Evolutionary conservation across 371 early-diverging fungal genomes (phyloP).

Genomic region (Apophysomyces variabilis): DNA sequence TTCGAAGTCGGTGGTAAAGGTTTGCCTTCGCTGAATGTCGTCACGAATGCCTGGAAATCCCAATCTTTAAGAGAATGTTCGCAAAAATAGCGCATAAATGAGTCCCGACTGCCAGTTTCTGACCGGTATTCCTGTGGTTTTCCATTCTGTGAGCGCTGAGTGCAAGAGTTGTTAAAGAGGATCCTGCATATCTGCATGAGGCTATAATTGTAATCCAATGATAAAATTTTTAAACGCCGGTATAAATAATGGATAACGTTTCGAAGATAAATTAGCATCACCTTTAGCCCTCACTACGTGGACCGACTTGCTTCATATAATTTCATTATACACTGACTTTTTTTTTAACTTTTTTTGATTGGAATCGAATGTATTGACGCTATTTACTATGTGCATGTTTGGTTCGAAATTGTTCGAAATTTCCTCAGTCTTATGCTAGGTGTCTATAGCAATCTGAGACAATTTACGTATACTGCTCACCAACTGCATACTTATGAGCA

Average conservation of each 20-base stretch:
- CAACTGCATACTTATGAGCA: background rate
- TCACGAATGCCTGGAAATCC: background rate
- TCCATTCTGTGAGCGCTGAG: background rate
- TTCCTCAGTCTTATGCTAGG: too few relatives aligned
- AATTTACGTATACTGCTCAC: too few relatives aligned
- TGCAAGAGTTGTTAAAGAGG: background rate
- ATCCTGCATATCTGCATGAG: too few relatives aligned
- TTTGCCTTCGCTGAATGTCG: slow-evolving; percentile 1
- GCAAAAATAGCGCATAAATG: background rate
- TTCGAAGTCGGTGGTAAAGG: background rate
- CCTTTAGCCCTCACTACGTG: background rate
- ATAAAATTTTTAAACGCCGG: too few relatives aligned
- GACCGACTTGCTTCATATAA: background rate
- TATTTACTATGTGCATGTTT: background rate
- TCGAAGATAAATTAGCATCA: background rate
- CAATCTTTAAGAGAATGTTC: background rate
- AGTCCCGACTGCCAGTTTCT: too few relatives aligned
- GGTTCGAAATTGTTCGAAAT: background rate
- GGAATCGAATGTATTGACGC: background rate
- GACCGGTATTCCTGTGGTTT: background rate
- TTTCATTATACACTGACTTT: too few relatives aligned
- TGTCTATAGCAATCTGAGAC: too few relatives aligned
- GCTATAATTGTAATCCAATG: too few relatives aligned
- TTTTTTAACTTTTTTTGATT: too few relatives aligned
- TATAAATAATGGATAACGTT: too few relatives aligned